Percentiles rank a stretch among this genome's conserved stretches.
Evolutionary conservation across 352 stramenopile species (phyloP).

Genomic region (Globisporangium barbulae): DNA sequence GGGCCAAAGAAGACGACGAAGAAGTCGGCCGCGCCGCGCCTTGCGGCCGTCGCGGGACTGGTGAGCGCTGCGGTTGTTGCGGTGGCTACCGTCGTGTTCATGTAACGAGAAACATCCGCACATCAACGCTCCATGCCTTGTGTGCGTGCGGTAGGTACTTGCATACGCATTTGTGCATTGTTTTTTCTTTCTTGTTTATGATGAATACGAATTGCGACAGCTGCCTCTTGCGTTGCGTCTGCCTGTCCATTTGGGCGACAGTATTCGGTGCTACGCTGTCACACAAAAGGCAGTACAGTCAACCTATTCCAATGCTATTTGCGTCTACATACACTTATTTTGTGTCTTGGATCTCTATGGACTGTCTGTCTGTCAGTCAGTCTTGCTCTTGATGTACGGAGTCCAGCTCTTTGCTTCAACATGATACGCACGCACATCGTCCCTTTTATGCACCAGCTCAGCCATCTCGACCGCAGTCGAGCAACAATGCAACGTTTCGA

Average conservation of each 20-base stretch:
- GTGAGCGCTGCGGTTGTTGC: neutral
- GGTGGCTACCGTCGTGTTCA: neutral
- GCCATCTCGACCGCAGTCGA: neutral
- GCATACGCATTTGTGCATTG: neutral
- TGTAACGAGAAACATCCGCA: neutral
- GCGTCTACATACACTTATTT: no score
- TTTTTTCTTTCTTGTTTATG: neutral
- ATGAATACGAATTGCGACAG: neutral
- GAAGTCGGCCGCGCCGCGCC: neutral
- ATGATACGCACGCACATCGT: neutral
- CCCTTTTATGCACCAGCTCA: neutral
- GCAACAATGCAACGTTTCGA: neutral
- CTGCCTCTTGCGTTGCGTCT: neutral
- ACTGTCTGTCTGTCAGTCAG: neutral
- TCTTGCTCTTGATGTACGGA: neutral
- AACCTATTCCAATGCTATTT: no score
- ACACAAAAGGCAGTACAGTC: no score
- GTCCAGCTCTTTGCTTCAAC: neutral
- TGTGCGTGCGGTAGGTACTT: neutral
- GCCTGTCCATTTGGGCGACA: neutral
- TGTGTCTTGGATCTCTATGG: no score
- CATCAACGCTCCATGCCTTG: neutral
- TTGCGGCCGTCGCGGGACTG: neutral
- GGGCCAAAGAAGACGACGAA: neutral
- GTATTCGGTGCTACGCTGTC: neutral